Percentiles rank a stretch among this genome's conserved stretches.
Conservation (phyloP, 768 basidiomycete genomes). For the Mycena rebaudengoi region DNA sequence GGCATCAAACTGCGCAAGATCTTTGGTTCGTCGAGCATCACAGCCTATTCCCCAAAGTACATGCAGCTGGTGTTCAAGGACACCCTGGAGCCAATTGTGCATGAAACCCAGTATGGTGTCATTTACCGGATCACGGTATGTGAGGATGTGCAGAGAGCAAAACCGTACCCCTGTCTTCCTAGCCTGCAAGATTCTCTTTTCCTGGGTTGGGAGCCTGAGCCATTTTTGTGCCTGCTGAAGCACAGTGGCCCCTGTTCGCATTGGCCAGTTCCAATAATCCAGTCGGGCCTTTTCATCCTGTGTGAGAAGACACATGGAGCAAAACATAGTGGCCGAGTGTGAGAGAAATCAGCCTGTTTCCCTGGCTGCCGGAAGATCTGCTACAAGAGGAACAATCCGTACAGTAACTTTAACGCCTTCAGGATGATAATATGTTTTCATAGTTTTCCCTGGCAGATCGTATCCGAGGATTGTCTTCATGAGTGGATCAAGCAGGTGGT, state of each 20-base stretch:
- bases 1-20: neutral
- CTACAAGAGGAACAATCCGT: constrained; percentile 26
- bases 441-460: constrained; percentile 14
- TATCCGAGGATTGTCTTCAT: constrained; percentile 11
- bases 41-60: constrained; percentile 15
- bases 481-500: constrained; percentile 16
- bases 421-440: constrained; percentile 22
- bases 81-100: no score
- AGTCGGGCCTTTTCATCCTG: constrained; percentile 14
- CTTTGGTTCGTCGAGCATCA: neutral
- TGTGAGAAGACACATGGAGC: constrained; percentile 26
- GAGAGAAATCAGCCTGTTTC: constrained; percentile 28
- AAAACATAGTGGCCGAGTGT: constrained; percentile 23
- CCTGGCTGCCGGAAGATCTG: constrained; percentile 23
- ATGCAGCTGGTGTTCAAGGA: no score
- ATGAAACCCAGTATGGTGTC: no score
- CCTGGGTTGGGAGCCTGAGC: no score
- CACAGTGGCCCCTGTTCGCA: no score
- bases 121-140: no score
- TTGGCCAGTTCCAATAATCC: no score
- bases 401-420: constrained; percentile 20
- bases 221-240: no score
- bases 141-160: no score
- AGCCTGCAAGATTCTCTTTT: no score
- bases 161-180: no score